These are phyloP conservation scores for Linum trigynum DNA, from an alignment of 345 rosid species.

Conservation along the genomic window DNA sequence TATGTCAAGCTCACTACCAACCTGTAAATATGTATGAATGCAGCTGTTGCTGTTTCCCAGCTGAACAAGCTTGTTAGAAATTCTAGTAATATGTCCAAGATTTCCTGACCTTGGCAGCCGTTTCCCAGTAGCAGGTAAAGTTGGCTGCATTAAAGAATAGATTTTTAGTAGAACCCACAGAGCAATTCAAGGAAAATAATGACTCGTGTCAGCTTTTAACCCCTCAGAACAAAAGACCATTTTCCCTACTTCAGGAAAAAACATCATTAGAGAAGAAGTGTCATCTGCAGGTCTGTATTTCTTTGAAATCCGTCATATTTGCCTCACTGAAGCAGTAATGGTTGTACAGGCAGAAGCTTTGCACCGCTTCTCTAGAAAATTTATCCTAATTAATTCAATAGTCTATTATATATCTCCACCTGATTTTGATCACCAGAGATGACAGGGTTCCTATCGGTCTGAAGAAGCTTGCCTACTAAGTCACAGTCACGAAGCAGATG, in stretches of 20 bases:
- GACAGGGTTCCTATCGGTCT: conserved; percentile 55
- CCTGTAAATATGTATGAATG: conserved; percentile 68
- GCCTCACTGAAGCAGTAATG: background rate
- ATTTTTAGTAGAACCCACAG: background rate
- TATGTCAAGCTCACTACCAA: conserved; percentile 21
- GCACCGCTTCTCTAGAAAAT: background rate
- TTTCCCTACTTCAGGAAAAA: background rate
- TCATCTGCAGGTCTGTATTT: background rate
- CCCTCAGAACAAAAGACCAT: background rate
- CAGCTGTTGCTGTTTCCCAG: conserved; percentile 48
- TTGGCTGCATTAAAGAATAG: conserved; percentile 42
- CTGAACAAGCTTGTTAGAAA: conserved; percentile 75
- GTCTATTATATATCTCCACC: conserved; percentile 23
- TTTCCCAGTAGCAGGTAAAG: conserved; percentile 62
- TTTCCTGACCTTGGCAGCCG: conserved; percentile 70
- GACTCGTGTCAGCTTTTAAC: background rate
- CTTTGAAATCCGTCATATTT: no score
- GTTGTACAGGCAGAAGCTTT: background rate
- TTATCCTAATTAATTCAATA: background rate
- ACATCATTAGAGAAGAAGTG: background rate
- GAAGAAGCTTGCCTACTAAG: conserved; percentile 65
- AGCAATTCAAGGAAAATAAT: no score
- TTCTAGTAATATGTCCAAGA: conserved; percentile 79
- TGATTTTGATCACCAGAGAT: conserved; percentile 43
- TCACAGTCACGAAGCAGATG: conserved; percentile 76